These are phyloP conservation scores for Diatrype stigma DNA, from an alignment of 2,329 filamentous ascomycete species.

Conservation along the genomic window DNA sequence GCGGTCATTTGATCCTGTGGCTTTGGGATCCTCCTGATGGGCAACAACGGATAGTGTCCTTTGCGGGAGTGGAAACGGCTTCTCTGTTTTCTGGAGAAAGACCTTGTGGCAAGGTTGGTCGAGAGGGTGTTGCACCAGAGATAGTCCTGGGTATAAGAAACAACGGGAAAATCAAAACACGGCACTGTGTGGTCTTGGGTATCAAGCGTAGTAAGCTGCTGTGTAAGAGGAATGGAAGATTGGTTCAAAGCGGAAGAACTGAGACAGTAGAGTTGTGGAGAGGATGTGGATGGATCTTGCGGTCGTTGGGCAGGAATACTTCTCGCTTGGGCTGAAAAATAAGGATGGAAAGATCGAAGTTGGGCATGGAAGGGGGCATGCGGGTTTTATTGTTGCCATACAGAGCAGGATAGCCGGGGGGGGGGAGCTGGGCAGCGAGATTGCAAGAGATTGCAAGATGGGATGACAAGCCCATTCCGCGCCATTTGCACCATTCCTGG, in stretches of 20 bases:
- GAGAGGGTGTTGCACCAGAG: constrained; percentile 18
- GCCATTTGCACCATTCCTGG: no score
- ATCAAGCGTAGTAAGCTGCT: constrained; percentile 11
- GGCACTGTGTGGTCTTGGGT: constrained; percentile 5
- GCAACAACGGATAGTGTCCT: constrained; percentile 17
- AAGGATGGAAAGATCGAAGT: constrained; percentile 28
- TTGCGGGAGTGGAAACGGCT: constrained; percentile 25
- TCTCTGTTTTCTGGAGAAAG: constrained; percentile 18
- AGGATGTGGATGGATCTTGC: constrained; percentile 20
- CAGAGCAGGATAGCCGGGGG: constrained; percentile 20
- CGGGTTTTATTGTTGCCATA: constrained; percentile 45
- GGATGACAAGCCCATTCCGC: constrained; percentile 17
- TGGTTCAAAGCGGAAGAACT: constrained; percentile 16
- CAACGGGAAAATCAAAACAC: constrained; percentile 16
- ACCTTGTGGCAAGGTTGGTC: constrained; percentile 15
- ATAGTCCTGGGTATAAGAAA: constrained; percentile 22
- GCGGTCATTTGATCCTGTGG: constrained; percentile 46
- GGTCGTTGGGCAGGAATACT: constrained; percentile 32
- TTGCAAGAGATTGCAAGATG: constrained; percentile 6
- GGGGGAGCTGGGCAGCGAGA: constrained; percentile 25
- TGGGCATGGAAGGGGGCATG: constrained; percentile 40
- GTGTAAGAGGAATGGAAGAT: constrained; percentile 2
- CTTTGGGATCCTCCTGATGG: constrained; percentile 37
- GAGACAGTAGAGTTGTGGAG: constrained; percentile 18
- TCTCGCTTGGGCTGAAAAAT: constrained; percentile 31